Evolutionary conservation across 169 alveolate species (phyloP), one percentile per base, ranked within the genome.

Genomic region (Plasmodium relictum): DNA sequence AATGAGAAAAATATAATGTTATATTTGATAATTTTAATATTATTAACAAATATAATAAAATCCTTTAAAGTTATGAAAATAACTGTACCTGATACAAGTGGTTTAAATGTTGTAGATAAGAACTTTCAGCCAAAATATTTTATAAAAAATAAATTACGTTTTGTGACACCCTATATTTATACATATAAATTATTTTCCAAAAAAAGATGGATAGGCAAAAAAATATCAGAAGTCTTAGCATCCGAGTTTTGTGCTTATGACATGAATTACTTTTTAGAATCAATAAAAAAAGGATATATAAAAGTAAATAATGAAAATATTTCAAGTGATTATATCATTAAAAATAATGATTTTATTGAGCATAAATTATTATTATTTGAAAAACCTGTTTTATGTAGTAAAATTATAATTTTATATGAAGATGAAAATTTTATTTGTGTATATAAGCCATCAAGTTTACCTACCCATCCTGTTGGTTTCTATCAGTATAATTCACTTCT

Each of bases 211-310:
- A 54, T 92, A 16, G 95, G 94, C 1, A 89, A 88, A 68, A 63
- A 73, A 20, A 65, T 94, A 54, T 65, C 69, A 26, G 95, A 94
- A 37, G 94, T 94, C 1, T 6, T 94, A 42, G 14, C 85, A 26
- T 62, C 91, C 12, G 96, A 94, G 68, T 94, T 94, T 66, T 92
- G 95, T 56, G 95, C 96, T 2, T 93, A 92, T 71, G 95, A 92
- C 26, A 66, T 85, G 7, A 76, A 71, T 18, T 80, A 71, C 41
- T 65, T 74, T 68, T 78, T 93, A 73, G 88, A 88, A 52, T 86
- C 92, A 12, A 76, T 65, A 26, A 88, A 85, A 59, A 88, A 78
- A 65, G 92, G 93, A 16, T 92, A 92, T 68, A 87, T 94, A 69
- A 88, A 83, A 66, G 94, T 85, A 9, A 63, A 54, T 37, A 18